phyloP scores from a whole-genome alignment of 441 rosid genomes.

The Rhodomyrtus psidioides region DNA sequence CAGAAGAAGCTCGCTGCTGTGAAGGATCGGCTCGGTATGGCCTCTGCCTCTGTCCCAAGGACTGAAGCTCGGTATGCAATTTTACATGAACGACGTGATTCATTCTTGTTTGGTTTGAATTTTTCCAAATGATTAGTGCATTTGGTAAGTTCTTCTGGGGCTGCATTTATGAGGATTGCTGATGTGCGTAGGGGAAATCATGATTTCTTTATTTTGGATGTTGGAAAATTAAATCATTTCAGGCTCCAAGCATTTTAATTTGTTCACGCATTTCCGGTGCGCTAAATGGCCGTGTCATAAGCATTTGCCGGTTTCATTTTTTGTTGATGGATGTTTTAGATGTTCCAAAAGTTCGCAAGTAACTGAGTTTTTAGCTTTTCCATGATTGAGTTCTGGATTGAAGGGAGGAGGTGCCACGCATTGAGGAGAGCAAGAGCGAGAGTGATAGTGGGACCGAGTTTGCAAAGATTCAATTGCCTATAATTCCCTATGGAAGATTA shows the following conservation, averaged over 20 bases:
- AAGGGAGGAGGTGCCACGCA: conserved; percentile 27
- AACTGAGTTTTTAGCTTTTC: neutral
- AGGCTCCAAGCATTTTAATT: neutral
- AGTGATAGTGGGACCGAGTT: conserved; percentile 6
- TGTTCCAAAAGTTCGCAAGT: neutral
- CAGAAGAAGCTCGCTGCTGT: conserved; percentile 34
- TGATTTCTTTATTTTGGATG: neutral
- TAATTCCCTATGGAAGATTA: conserved; percentile 42
- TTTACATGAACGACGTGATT: neutral
- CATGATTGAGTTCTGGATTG: conserved; percentile 16
- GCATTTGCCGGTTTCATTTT: neutral
- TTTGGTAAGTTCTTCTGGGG: neutral
- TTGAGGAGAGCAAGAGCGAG: conserved; percentile 11
- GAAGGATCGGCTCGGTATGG: conserved; percentile 1
- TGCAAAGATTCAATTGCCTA: conserved; percentile 29
- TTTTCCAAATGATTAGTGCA: neutral
- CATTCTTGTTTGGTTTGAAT: neutral
- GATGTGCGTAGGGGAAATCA: neutral
- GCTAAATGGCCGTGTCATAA: neutral
- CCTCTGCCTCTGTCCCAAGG: neutral
- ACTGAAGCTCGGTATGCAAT: neutral
- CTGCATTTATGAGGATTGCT: neutral
- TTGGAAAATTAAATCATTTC: neutral
- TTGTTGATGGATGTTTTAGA: neutral
- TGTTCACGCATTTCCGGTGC: neutral